These are phyloP conservation scores for Chiua virens DNA, from an alignment of 768 basidiomycete species.

Conservation along the genomic window DNA sequence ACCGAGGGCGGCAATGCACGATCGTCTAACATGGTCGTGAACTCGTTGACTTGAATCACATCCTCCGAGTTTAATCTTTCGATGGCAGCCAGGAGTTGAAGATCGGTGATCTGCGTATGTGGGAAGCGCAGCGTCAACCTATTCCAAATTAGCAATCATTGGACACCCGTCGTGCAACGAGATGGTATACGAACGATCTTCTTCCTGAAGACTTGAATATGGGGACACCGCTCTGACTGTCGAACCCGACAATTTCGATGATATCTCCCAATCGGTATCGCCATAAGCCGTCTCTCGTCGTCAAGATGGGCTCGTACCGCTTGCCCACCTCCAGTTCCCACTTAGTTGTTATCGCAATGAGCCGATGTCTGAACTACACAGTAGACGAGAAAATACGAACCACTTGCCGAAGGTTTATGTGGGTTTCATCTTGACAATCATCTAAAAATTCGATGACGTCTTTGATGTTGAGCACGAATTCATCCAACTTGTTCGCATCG, in stretches of 20 bases:
- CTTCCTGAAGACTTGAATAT: slow-evolving; percentile 16
- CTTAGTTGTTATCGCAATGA: not conserved
- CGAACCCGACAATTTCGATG: slow-evolving; percentile 17
- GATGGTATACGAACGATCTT: slow-evolving; percentile 13
- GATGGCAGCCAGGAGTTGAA: slow-evolving; percentile 8
- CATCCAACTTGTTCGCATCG: slow-evolving; percentile 2
- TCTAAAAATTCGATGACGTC: slow-evolving; percentile 22
- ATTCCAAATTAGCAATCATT: not conserved
- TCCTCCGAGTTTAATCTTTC: not conserved
- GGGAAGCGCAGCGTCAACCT: slow-evolving; percentile 11
- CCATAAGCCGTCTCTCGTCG: slow-evolving; percentile 24
- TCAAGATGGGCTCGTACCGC: slow-evolving; percentile 20
- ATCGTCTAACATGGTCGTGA: slow-evolving; percentile 14
- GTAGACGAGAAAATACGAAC: slow-evolving; percentile 4
- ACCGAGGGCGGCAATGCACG: slow-evolving; percentile 1
- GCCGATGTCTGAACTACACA: not conserved
- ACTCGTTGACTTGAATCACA: slow-evolving; percentile 9
- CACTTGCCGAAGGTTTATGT: slow-evolving; percentile 14
- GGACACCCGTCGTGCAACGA: not conserved
- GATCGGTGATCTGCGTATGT: slow-evolving; percentile 5
- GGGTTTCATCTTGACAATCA: slow-evolving; percentile 5
- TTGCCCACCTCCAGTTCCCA: slow-evolving; percentile 20
- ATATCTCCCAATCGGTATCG: slow-evolving; percentile 22
- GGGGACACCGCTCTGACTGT: slow-evolving; percentile 2
- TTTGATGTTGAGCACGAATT: slow-evolving; percentile 1